phyloP scores from a whole-genome alignment of 1,139 yeast species.

The Debaryomycetaceae sp. region DNA sequence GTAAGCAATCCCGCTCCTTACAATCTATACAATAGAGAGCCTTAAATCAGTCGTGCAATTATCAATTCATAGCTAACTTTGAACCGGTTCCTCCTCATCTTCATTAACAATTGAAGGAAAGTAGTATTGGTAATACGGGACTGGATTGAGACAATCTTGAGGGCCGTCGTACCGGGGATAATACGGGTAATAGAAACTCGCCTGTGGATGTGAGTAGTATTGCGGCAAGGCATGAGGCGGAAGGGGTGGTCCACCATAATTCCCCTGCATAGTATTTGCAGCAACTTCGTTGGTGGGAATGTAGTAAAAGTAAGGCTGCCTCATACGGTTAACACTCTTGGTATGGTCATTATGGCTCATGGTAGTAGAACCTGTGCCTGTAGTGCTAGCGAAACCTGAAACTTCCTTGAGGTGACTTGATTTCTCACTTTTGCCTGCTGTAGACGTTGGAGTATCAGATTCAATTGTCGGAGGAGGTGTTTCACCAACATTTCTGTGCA shows the following conservation, averaged over 20 bases:
- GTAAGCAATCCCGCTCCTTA: no score
- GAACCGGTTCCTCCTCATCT: neutral
- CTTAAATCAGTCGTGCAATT: neutral
- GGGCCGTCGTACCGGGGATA: conserved; percentile 9
- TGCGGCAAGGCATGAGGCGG: conserved; percentile 5
- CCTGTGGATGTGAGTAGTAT: conserved; percentile 8
- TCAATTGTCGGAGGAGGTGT: no score
- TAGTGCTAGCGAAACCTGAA: conserved; percentile 9
- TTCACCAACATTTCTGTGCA: no score
- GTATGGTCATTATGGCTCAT: no score
- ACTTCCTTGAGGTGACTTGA: conserved; percentile 8
- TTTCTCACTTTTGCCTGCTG: conserved; percentile 13
- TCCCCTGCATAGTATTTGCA: conserved; percentile 1
- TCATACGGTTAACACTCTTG: no score
- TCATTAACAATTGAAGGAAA: conserved; percentile 2
- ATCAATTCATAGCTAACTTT: neutral
- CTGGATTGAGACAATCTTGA: conserved; percentile 3
- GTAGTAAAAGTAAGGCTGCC: conserved; percentile 20
- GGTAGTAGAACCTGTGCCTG: no score
- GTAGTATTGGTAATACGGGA: conserved; percentile 6
- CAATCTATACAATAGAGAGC: no score
- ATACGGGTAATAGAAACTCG: conserved; percentile 17
- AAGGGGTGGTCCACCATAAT: conserved; percentile 4
- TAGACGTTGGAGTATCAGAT: conserved; percentile 13
- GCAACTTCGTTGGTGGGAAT: conserved; percentile 16